These are phyloP conservation scores for Fonsecaea multimorphosa DNA, from an alignment of 2,329 filamentous ascomycete species.

Conservation along the genomic window DNA sequence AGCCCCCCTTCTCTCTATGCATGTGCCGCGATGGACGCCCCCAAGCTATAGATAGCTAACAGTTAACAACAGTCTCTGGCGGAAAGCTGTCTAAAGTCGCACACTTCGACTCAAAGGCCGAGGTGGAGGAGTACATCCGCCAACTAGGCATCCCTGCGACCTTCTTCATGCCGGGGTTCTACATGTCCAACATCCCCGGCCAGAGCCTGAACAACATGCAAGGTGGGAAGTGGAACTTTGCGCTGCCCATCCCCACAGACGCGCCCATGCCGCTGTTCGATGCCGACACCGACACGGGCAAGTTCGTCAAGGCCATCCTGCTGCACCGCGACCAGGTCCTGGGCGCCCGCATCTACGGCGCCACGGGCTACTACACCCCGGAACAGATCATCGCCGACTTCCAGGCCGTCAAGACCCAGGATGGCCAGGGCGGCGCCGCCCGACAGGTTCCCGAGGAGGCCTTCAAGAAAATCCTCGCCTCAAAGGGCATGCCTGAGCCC, in stretches of 20 bases:
- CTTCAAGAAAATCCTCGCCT: slow-evolving; percentile 52
- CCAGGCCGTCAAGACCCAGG: slow-evolving; percentile 42
- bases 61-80: slow-evolving; percentile 35
- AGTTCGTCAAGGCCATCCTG: slow-evolving; percentile 46
- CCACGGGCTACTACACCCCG: slow-evolving; percentile 48
- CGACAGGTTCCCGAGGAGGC: slow-evolving; percentile 46
- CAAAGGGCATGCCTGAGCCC: slow-evolving; percentile 40
- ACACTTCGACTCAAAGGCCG: slow-evolving; percentile 51
- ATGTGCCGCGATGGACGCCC: background rate
- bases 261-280: slow-evolving; percentile 53
- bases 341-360: slow-evolving; percentile 54
- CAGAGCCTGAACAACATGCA: slow-evolving; percentile 42
- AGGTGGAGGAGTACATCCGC: slow-evolving; percentile 49
- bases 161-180: slow-evolving; percentile 51
- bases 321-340: slow-evolving; percentile 38
- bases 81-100: slow-evolving; percentile 45
- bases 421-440: slow-evolving; percentile 44
- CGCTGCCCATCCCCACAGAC: slow-evolving; percentile 39
- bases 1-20: background rate
- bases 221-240: slow-evolving; percentile 43
- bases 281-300: slow-evolving; percentile 52
- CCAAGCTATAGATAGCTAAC: background rate
- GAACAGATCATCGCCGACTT: slow-evolving; percentile 50
- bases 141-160: slow-evolving; percentile 44
- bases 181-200: slow-evolving; percentile 51